These are phyloP conservation scores for Prinsepia uniflora DNA, from an alignment of 306 rosid species.

Conservation along the genomic window DNA sequence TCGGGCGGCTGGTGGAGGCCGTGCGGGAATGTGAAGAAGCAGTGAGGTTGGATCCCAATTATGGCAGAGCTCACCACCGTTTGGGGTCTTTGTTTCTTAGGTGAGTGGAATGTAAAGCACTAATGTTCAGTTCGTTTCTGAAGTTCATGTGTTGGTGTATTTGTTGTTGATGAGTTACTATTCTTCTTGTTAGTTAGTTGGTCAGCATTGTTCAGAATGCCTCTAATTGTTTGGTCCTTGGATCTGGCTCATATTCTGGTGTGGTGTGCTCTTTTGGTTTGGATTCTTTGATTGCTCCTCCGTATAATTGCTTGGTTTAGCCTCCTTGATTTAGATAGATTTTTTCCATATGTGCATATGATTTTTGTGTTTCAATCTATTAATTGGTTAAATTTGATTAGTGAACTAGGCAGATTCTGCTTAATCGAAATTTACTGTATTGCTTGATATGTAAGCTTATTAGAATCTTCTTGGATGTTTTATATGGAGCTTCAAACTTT, in stretches of 20 bases:
- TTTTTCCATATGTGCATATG: not conserved
- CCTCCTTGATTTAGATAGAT: not conserved
- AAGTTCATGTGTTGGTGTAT: not conserved
- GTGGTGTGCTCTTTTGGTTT: not conserved
- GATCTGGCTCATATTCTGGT: slow-evolving; percentile 25
- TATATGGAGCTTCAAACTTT: not conserved
- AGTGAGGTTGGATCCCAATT: slow-evolving; percentile 75
- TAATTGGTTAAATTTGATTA: not conserved
- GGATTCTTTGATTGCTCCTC: not conserved
- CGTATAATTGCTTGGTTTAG: not conserved
- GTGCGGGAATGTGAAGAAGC: slow-evolving; percentile 86
- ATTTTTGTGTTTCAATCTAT: not conserved
- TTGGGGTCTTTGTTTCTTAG: slow-evolving; percentile 72
- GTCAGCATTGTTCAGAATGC: slow-evolving; percentile 8
- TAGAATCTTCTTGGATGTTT: not conserved
- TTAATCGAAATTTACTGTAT: not conserved
- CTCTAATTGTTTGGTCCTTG: slow-evolving; percentile 14
- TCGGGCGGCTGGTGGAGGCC: slow-evolving; percentile 67
- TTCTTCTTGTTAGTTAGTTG: slow-evolving; percentile 1
- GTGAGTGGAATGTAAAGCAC: slow-evolving; percentile 36
- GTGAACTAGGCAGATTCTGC: not conserved
- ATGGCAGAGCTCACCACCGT: slow-evolving; percentile 82
- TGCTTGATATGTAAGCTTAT: not conserved
- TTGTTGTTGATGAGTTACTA: not conserved
- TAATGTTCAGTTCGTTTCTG: not conserved